These are phyloP conservation scores for Kwoniella sp. DNA, from an alignment of 768 basidiomycete species.

Conservation along the genomic window DNA sequence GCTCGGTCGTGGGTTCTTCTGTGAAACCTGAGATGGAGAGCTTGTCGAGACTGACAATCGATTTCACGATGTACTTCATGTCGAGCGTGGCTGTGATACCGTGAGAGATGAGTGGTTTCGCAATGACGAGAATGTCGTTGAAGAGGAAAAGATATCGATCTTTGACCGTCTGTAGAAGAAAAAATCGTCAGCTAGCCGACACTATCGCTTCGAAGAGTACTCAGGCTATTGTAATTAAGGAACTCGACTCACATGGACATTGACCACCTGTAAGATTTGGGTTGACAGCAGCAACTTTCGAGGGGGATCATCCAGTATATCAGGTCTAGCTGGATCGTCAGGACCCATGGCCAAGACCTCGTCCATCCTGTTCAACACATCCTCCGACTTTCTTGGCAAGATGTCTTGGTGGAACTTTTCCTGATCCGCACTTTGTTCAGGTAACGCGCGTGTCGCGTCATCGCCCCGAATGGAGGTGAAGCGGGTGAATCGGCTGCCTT, in stretches of 20 bases:
- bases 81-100: conserved; percentile 61
- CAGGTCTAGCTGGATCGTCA: conserved; percentile 58
- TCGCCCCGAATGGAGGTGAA: conserved; percentile 13
- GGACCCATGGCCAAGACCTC: conserved; percentile 44
- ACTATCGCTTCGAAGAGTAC: neutral
- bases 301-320: conserved; percentile 78
- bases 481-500: conserved; percentile 34
- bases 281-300: conserved; percentile 81
- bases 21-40: conserved; percentile 48
- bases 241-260: conserved; percentile 63
- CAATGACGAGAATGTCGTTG: conserved; percentile 87
- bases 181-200: conserved; percentile 6
- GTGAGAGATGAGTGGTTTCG: conserved; percentile 80
- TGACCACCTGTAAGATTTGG: conserved; percentile 89
- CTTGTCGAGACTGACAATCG: conserved; percentile 70
- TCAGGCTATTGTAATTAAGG: too few species aligned
- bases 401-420: conserved; percentile 19
- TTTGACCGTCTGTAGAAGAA: conserved; percentile 81
- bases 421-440: neutral
- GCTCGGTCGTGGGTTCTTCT: conserved; percentile 44
- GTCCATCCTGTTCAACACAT: conserved; percentile 48
- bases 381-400: conserved; percentile 30
- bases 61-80: conserved; percentile 84
- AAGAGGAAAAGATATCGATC: conserved; percentile 97
- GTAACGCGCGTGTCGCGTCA: neutral